Evolutionary conservation across 345 rosid genomes (phyloP).

Genomic region (Brassica juncea): DNA sequence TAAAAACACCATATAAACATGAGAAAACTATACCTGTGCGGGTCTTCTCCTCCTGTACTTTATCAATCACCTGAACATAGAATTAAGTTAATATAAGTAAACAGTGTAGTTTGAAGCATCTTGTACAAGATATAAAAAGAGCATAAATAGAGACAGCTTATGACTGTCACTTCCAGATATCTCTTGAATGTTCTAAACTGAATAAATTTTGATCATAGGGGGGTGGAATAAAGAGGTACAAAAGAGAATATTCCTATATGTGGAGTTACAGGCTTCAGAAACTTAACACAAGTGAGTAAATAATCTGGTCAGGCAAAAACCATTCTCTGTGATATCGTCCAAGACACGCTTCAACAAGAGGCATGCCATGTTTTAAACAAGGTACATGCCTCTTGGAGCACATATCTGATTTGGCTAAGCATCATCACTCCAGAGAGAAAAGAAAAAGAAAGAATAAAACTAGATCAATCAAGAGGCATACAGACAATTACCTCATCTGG

Average conservation of each 20-base stretch:
- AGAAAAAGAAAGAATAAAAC: background rate
- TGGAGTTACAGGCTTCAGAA: background rate
- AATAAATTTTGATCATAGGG: background rate
- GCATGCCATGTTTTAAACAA: background rate
- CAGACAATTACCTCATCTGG: slow-evolving; percentile 81
- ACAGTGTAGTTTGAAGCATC: background rate
- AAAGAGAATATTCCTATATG: background rate
- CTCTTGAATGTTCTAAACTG: no score
- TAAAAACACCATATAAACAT: background rate
- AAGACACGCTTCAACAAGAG: slow-evolving; percentile 39
- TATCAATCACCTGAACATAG: slow-evolving; percentile 39
- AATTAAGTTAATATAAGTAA: background rate
- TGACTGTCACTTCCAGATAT: background rate
- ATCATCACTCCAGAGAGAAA: slow-evolving; percentile 40
- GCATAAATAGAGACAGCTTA: background rate
- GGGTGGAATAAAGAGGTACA: background rate
- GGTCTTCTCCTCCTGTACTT: slow-evolving; percentile 42
- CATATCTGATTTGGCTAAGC: slow-evolving; percentile 44
- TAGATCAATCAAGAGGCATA: background rate
- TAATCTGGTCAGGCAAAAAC: slow-evolving; percentile 42
- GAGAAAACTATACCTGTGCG: slow-evolving; percentile 37
- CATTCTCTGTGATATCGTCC: slow-evolving; percentile 43
- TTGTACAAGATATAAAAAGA: background rate
- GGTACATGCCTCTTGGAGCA: slow-evolving; percentile 37
- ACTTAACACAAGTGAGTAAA: background rate